Conservation (phyloP, 441 rosid genomes). For the Aleurites moluccanus region DNA sequence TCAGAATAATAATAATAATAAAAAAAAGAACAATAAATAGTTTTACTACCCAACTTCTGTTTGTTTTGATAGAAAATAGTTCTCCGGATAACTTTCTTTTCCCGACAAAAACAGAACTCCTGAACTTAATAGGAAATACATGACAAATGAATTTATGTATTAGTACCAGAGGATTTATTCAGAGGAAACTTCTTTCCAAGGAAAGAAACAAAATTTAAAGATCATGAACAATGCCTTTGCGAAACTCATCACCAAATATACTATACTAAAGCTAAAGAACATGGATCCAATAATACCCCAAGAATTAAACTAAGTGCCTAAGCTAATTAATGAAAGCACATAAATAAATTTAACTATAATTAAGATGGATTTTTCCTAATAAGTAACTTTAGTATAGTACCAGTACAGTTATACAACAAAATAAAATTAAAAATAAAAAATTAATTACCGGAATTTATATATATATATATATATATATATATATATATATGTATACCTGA, state of each 20-base stretch:
- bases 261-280: not conserved
- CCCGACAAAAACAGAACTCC: not conserved
- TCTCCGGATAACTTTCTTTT: constrained; percentile 3
- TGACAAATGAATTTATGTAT: not conserved
- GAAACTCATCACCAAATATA: not conserved
- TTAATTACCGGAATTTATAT: not conserved
- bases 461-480: not conserved
- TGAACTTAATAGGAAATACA: not conserved
- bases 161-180: not conserved
- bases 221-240: no score
- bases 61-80: constrained; percentile 6
- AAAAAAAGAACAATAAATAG: not conserved
- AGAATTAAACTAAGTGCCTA: no score
- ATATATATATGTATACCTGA: constrained; percentile 37
- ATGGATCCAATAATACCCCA: not conserved
- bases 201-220: not conserved
- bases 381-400: no score
- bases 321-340: no score
- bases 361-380: no score
- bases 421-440: no score
- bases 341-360: no score
- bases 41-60: not conserved
- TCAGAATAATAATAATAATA: not conserved
- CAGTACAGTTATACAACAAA: no score
- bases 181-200: not conserved